Conservation (phyloP, 2,329 filamentous ascomycete genomes). For the Ceratocystis ficicola region DNA sequence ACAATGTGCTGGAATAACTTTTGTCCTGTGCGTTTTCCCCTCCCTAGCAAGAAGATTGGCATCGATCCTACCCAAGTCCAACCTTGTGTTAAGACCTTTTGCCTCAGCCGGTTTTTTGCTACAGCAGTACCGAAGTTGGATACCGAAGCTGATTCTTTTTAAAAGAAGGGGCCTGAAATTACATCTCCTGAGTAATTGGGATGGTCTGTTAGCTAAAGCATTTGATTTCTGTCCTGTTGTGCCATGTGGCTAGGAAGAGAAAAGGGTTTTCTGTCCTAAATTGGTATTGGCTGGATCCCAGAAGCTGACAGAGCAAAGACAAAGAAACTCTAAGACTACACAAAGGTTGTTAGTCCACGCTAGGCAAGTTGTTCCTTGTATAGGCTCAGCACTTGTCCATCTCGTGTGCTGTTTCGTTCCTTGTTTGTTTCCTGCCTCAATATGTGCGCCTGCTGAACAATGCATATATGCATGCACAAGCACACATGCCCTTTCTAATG, state of each 20-base stretch:
- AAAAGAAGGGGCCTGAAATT: too few relatives aligned
- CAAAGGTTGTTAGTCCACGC: neutral
- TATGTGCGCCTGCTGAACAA: neutral
- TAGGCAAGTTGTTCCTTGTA: neutral
- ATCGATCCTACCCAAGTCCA: neutral
- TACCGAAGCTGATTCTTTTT: too few relatives aligned
- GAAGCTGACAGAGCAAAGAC: neutral
- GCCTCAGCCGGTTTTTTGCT: too few relatives aligned
- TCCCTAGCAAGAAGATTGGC: conserved; percentile 3
- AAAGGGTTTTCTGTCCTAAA: too few relatives aligned
- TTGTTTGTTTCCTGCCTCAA: neutral
- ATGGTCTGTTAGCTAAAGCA: too few relatives aligned
- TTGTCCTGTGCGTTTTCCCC: neutral
- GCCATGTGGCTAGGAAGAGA: too few relatives aligned
- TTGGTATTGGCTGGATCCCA: neutral
- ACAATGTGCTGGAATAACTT: neutral
- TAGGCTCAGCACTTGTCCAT: neutral
- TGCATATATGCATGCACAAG: neutral
- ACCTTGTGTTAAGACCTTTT: neutral
- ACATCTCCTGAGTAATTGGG: too few relatives aligned
- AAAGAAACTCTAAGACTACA: neutral
- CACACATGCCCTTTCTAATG: neutral
- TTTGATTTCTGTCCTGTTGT: too few relatives aligned
- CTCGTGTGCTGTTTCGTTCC: neutral
- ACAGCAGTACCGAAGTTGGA: too few relatives aligned